Evolutionary conservation across 805 yeast genomes (phyloP).

Genomic region (Barnettozyma siamensis): DNA sequence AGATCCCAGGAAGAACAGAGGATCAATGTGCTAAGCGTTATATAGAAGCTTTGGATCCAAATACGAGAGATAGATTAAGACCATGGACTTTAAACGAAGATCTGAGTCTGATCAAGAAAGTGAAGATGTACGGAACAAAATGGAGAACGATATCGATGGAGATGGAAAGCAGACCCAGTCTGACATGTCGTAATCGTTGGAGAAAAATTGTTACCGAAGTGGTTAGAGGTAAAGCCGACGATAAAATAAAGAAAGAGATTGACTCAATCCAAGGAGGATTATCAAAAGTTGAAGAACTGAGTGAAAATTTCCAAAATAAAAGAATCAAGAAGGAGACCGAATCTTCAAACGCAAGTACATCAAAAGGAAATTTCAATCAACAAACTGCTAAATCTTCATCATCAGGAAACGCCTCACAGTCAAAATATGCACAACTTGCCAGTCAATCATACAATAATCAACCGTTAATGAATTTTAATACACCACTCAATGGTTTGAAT

Average conservation of each 20-base stretch:
- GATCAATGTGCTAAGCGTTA: slow-evolving; percentile 94
- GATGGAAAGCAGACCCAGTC: slow-evolving; percentile 75
- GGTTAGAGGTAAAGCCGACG: slow-evolving; percentile 57
- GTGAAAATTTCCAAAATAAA: slow-evolving; percentile 17
- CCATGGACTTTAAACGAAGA: slow-evolving; percentile 83
- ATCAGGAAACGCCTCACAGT: background rate
- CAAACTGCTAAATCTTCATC: background rate
- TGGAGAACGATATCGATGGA: slow-evolving; percentile 78
- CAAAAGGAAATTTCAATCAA: background rate
- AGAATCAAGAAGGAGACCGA: slow-evolving; percentile 6
- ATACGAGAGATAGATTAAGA: slow-evolving; percentile 66
- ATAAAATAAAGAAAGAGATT: slow-evolving; percentile 52
- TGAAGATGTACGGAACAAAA: slow-evolving; percentile 71
- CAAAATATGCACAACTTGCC: slow-evolving; percentile 2
- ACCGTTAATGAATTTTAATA: slow-evolving; percentile 2
- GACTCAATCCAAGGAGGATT: slow-evolving; percentile 40
- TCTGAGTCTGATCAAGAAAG: slow-evolving; percentile 56
- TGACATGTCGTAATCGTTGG: slow-evolving; percentile 92
- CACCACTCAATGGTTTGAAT: background rate
- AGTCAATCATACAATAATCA: background rate
- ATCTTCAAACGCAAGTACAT: background rate
- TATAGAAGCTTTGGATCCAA: slow-evolving; percentile 81
- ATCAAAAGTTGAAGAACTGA: slow-evolving; percentile 23
- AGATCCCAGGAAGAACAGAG: slow-evolving; percentile 80
- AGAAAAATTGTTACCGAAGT: slow-evolving; percentile 76